phyloP scores from a whole-genome alignment of 345 rosid species.

The Arabis hirsuta region DNA sequence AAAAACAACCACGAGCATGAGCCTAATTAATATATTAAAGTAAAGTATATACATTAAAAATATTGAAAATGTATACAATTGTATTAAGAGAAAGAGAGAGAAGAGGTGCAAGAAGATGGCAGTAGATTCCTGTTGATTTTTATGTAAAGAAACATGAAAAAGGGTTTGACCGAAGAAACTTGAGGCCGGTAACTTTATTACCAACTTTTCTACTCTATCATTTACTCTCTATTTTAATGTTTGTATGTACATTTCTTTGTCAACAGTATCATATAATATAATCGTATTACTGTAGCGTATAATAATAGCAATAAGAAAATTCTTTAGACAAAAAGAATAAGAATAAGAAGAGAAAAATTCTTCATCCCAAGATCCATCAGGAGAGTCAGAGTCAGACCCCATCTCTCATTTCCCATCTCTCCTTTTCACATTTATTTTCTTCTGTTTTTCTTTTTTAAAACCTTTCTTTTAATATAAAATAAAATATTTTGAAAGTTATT shows the following conservation, averaged over 20 bases:
- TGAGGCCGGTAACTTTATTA: slow-evolving; percentile 39
- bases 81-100: slow-evolving; percentile 29
- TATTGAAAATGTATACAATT: not conserved
- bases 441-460: not conserved
- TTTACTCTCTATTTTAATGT: slow-evolving; percentile 15
- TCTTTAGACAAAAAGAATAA: slow-evolving; percentile 59
- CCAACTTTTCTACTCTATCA: slow-evolving; percentile 34
- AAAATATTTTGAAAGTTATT: slow-evolving; percentile 27
- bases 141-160: slow-evolving; percentile 30
- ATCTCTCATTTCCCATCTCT: slow-evolving; percentile 43
- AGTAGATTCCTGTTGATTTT: slow-evolving; percentile 37
- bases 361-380: slow-evolving; percentile 63
- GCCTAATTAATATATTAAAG: slow-evolving; percentile 18
- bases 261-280: slow-evolving; percentile 31
- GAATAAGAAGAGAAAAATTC: slow-evolving; percentile 53
- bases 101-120: slow-evolving; percentile 25
- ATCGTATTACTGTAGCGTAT: slow-evolving; percentile 30
- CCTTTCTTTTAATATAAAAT: not conserved
- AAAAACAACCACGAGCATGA: slow-evolving; percentile 50
- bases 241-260: not conserved
- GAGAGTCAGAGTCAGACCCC: slow-evolving; percentile 56
- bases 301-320: slow-evolving; percentile 36
- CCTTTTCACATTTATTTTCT: slow-evolving; percentile 40
- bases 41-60: not conserved
- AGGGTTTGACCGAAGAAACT: slow-evolving; percentile 54